phyloP scores from a whole-genome alignment of 768 basidiomycete genomes.

The Termitomyces heimii region DNA sequence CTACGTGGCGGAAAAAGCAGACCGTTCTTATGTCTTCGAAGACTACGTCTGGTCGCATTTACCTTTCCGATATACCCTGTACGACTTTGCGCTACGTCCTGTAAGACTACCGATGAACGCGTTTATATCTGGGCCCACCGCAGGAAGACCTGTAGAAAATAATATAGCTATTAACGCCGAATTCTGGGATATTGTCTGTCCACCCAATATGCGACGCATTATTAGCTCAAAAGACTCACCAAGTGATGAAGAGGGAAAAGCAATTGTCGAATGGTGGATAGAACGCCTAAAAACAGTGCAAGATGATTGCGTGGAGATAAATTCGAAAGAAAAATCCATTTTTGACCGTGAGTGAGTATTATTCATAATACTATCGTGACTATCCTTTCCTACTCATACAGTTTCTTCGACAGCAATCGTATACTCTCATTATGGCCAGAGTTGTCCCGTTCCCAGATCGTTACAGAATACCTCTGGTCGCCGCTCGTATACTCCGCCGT shows the following conservation, averaged over 20 bases:
- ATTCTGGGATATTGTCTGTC: slow-evolving; percentile 46
- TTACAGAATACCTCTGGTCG: slow-evolving; percentile 57
- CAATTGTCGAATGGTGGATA: slow-evolving; percentile 47
- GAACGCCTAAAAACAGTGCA: slow-evolving; percentile 27
- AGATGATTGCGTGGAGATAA: slow-evolving; percentile 38
- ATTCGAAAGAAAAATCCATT: slow-evolving; percentile 30
- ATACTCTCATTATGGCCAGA: slow-evolving; percentile 39
- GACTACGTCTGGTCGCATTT: slow-evolving; percentile 56
- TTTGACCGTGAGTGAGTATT: slow-evolving; percentile 45
- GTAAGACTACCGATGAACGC: slow-evolving; percentile 52
- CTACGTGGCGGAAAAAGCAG: slow-evolving; percentile 43
- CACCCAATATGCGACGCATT: slow-evolving; percentile 24
- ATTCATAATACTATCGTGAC: background rate
- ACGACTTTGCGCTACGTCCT: slow-evolving; percentile 47
- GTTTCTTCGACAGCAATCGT: slow-evolving; percentile 42
- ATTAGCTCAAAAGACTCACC: slow-evolving; percentile 31
- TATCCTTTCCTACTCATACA: slow-evolving; percentile 40
- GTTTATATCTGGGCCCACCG: slow-evolving; percentile 50
- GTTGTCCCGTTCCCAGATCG: slow-evolving; percentile 39
- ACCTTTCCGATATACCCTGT: slow-evolving; percentile 47
- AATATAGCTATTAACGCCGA: slow-evolving; percentile 38
- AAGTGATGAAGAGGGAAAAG: slow-evolving; percentile 30
- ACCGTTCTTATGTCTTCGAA: slow-evolving; percentile 56
- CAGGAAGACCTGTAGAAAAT: slow-evolving; percentile 35
- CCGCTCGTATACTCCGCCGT: slow-evolving; percentile 48